Percentiles rank a stretch among this genome's conserved stretches.
phyloP scores from a whole-genome alignment of 352 stramenopile genomes.

The Globisporangium megalacanthum region DNA sequence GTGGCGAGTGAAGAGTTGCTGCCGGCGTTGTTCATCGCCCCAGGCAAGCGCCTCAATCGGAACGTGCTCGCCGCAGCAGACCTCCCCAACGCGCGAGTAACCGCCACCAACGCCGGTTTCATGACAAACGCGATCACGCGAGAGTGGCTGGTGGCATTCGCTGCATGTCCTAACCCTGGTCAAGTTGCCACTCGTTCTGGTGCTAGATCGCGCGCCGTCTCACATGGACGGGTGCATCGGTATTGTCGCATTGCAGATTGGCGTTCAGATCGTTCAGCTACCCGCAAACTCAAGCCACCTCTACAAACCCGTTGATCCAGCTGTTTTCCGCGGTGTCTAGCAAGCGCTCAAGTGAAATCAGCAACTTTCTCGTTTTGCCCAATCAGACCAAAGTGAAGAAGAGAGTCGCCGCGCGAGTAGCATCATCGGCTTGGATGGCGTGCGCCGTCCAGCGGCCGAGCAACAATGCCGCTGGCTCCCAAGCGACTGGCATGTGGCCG shows the following conservation, averaged over 20 bases:
- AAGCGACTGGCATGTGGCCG: no score
- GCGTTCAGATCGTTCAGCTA: constrained; percentile 8
- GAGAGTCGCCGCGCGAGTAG: no score
- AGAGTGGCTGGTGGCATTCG: constrained; percentile 8
- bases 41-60: constrained; percentile 9
- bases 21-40: constrained; percentile 8
- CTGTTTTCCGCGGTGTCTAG: background rate
- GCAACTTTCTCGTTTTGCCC: no score
- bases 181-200: no score
- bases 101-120: constrained; percentile 5
- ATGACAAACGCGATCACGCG: constrained; percentile 4
- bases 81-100: constrained; percentile 3
- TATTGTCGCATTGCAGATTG: background rate
- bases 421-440: no score
- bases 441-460: no score
- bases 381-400: no score
- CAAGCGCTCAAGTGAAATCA: no score
- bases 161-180: background rate
- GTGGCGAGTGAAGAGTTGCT: background rate
- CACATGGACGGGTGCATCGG: background rate
- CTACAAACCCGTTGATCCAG: constrained; percentile 12
- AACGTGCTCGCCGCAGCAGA: constrained; percentile 1
- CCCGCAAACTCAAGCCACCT: constrained; percentile 11
- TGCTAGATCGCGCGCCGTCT: no score
- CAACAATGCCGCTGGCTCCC: no score